phyloP scores from a whole-genome alignment of 2,329 filamentous ascomycete genomes.

The Xylariales sp. region DNA sequence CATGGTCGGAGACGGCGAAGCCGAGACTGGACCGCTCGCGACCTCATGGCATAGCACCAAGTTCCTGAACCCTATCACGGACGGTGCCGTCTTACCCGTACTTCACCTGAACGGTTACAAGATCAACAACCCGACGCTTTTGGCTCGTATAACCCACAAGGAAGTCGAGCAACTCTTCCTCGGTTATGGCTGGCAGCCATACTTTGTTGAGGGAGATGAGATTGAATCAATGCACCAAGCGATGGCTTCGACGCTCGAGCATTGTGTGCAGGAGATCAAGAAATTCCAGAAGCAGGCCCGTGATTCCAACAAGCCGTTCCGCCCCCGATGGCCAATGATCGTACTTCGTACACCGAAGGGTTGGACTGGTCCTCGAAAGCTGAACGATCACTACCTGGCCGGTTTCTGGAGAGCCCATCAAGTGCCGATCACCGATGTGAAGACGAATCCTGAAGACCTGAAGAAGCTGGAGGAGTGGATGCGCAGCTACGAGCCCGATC shows the following conservation, averaged over 20 bases:
- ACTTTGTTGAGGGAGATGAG: constrained; percentile 75
- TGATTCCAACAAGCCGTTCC: constrained; percentile 62
- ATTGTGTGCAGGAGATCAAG: constrained; percentile 65
- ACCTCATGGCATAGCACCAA: constrained; percentile 81
- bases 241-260: constrained; percentile 72
- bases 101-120: constrained; percentile 81
- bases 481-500: constrained; percentile 69
- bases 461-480: constrained; percentile 72
- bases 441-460: constrained; percentile 60
- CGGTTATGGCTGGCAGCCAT: constrained; percentile 75
- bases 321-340: constrained; percentile 75
- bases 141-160: constrained; percentile 68
- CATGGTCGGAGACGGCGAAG: constrained; percentile 76
- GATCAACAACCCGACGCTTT: constrained; percentile 74
- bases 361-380: constrained; percentile 70
- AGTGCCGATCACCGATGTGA: constrained; percentile 68
- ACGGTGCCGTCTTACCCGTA: constrained; percentile 73
- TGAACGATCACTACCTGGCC: constrained; percentile 65
- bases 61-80: constrained; percentile 73
- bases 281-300: constrained; percentile 67
- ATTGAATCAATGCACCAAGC: constrained; percentile 73
- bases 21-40: constrained; percentile 75
- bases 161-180: constrained; percentile 66
- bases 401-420: constrained; percentile 80
- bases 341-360: constrained; percentile 74